phyloP scores from a whole-genome alignment of 2,329 filamentous ascomycete genomes.

The Arthrocladium fulminans region DNA sequence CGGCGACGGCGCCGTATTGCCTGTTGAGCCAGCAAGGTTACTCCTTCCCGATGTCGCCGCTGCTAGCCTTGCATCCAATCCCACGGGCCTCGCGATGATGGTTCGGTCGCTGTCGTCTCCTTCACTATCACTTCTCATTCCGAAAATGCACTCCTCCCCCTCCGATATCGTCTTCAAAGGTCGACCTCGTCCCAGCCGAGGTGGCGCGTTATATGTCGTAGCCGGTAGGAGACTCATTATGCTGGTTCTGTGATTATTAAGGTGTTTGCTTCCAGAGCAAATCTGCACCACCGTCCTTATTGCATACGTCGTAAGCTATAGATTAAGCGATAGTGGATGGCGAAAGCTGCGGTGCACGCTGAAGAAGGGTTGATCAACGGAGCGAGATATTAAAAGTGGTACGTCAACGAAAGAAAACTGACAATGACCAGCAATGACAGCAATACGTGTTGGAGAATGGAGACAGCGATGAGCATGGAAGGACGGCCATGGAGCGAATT shows the following conservation, averaged over 20 bases:
- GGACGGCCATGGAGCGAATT: neutral
- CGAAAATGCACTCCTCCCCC: constrained; percentile 30
- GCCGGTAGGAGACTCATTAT: constrained; percentile 36
- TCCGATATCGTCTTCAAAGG: constrained; percentile 58
- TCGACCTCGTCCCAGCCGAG: constrained; percentile 50
- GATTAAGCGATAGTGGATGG: neutral
- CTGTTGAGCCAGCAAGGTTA: constrained; percentile 13
- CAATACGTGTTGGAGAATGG: neutral
- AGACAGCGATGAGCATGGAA: constrained; percentile 7
- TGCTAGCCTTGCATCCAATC: constrained; percentile 23
- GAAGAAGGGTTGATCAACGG: constrained; percentile 6
- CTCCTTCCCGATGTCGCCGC: constrained; percentile 17
- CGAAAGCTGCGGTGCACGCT: neutral
- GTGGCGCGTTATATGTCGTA: constrained; percentile 43
- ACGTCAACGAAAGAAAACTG: constrained; percentile 9
- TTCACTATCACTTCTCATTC: constrained; percentile 28
- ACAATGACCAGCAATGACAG: constrained; percentile 10
- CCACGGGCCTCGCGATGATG: constrained; percentile 24
- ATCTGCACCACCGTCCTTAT: neutral
- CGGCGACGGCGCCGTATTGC: constrained; percentile 25
- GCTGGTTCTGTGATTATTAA: neutral
- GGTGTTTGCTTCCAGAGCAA: neutral
- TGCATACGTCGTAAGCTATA: constrained; percentile 3
- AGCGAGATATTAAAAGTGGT: constrained; percentile 4
- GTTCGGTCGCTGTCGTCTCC: constrained; percentile 32